Evolutionary conservation across 2,329 filamentous ascomycete species (phyloP).

Genomic region (Alternaria brassicicola): DNA sequence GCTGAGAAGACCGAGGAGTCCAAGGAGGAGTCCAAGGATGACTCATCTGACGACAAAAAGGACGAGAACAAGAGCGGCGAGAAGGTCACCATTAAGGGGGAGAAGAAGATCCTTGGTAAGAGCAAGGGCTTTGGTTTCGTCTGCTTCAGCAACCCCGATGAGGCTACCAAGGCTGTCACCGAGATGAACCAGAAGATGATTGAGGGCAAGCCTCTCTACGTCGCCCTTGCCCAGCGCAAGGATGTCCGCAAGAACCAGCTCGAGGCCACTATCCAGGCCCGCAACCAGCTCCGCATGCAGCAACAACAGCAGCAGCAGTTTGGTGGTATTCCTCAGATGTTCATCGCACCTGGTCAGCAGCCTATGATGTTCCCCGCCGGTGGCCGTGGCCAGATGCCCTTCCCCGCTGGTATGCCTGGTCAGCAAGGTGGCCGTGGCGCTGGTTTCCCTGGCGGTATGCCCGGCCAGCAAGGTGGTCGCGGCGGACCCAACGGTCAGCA

Average conservation of each 20-base stretch:
- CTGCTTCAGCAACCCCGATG: conserved; percentile 99
- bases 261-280: conserved; percentile 98
- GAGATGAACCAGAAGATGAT: conserved; percentile 99
- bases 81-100: conserved; percentile 61
- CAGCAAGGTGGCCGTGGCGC: conserved; percentile 82
- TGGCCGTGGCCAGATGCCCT: conserved; percentile 66
- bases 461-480: conserved; percentile 84
- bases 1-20: conserved; percentile 59
- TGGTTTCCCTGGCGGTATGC: conserved; percentile 82
- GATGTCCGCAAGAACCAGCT: conserved; percentile 99
- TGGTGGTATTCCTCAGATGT: conserved; percentile 71
- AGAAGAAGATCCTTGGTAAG: conserved; percentile 81
- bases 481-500: conserved; percentile 77
- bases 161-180: conserved; percentile 97
- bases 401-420: conserved; percentile 66
- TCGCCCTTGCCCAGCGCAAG: conserved; percentile 98
- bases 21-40: conserved; percentile 62
- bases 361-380: conserved; percentile 64
- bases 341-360: conserved; percentile 85
- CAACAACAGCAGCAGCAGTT: conserved; percentile 77
- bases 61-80: conserved; percentile 60
- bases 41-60: conserved; percentile 66
- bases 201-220: conserved; percentile 94
- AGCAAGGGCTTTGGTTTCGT: conserved; percentile 99
- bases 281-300: conserved; percentile 98